These are phyloP conservation scores for Kazachstania psychrophila DNA, from an alignment of 805 yeast genomes.

Conservation along the genomic window DNA sequence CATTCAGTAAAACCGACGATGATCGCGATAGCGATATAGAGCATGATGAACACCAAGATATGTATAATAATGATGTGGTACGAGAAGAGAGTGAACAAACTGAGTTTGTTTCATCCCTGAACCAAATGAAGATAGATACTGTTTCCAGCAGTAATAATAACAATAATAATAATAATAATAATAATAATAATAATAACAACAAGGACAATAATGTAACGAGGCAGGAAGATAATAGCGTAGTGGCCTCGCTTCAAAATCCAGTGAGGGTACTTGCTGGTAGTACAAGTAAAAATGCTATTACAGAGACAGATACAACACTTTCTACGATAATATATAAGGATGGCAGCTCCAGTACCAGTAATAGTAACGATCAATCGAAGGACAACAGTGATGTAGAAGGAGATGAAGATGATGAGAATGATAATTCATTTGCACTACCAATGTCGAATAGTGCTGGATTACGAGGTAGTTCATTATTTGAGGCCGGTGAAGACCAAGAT, in stretches of 20 bases:
- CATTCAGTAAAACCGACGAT: constrained; percentile 34
- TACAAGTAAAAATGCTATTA: too few species aligned
- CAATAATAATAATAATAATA: background rate
- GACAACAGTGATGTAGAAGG: background rate
- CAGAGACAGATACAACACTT: too few species aligned
- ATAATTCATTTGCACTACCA: constrained; percentile 48
- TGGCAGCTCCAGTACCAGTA: background rate
- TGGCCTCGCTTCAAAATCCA: too few species aligned
- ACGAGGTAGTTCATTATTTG: too few species aligned
- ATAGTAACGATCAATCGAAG: background rate
- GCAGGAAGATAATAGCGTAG: background rate
- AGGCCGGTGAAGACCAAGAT: too few species aligned
- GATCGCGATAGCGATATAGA: constrained; percentile 8
- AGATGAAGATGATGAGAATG: constrained; percentile 13
- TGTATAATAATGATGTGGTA: background rate
- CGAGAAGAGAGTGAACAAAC: background rate
- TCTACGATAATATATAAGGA: background rate
- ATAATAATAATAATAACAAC: background rate
- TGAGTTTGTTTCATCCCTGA: background rate
- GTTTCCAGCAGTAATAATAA: background rate
- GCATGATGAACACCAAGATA: constrained; percentile 4
- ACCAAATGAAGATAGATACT: too few species aligned
- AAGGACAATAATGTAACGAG: background rate
- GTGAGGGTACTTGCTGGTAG: too few species aligned
- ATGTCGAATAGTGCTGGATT: constrained; percentile 16